These are phyloP conservation scores for Castanea crenata DNA, from an alignment of 306 rosid species.

Conservation along the genomic window DNA sequence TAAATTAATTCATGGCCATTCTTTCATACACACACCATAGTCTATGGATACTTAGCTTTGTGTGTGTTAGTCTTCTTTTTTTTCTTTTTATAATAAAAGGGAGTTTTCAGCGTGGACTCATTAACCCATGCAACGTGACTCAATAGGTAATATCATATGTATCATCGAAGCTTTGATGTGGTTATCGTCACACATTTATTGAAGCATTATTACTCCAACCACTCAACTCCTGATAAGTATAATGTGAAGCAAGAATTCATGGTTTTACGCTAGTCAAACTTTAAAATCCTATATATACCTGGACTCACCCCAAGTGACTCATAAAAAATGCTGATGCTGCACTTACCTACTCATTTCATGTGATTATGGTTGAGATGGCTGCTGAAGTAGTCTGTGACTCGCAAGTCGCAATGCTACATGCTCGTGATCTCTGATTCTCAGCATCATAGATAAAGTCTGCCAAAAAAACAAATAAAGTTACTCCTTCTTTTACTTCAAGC, in stretches of 20 bases:
- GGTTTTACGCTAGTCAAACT: not conserved
- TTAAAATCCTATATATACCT: not conserved
- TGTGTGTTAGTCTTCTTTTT: no score
- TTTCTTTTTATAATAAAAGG: no score
- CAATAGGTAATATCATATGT: accelerated
- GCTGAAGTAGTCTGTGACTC: not conserved
- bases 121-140: accelerated
- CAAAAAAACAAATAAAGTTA: not conserved
- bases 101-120: no score
- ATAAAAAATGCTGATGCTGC: no score
- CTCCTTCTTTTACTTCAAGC: not conserved
- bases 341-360: no score
- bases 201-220: no score
- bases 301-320: no score
- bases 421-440: not conserved
- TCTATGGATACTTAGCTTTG: no score
- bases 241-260: no score
- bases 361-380: not conserved
- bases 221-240: no score
- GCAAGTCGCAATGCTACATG: not conserved
- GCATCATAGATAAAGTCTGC: not conserved
- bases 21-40: no score
- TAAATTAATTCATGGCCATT: not conserved
- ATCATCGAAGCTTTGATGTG: accelerated
- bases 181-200: no score